Base-by-base conservation (phyloP, 2,329 filamentous ascomycete genomes). In the Tolypocladium tundrense region DNA sequence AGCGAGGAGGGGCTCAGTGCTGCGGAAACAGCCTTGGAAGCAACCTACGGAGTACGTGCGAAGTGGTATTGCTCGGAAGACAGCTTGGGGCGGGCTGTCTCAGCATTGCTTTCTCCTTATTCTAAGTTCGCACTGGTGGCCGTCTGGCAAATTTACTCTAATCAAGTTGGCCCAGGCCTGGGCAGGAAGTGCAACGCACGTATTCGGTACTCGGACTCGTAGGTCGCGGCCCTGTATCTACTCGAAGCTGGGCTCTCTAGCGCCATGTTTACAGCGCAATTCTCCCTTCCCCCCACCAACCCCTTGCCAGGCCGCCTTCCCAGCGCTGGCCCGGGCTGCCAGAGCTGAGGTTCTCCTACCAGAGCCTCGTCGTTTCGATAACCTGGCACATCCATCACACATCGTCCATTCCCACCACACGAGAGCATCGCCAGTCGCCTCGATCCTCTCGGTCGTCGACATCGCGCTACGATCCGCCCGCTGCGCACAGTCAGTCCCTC, bases 361-460 rank as follows among this genome's bases (percentile, higher is more conserved):
- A 50, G 41, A 52, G 48, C 54, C 48, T 52, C 48, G 48, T 37
- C 48, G 27, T 21, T 21, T 21, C 48, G 48, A 52, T 52, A 35
- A 35, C 48, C 53, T 42, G 39, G 53, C 42, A 39, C 53, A 27
- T 54, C 53, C 53, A 40, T 54, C 53, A 27, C 53, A 52, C 53
- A 42, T 54, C 53, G 11, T n/a, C 40, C 54, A 21, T 35, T 33
- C 42, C 53, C 16, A n/a, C 27, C 40, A 35, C 53, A 55, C 52
- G 21, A 31, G 54, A 43, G 54, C 37, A n/a, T 51, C 48, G 27
- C 53, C 55, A 53, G 48, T 42, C 35, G 39, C 58, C 56, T 58
- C 56, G 48, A 27, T 19, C 40, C 31, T 40, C 21, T 16, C 56
- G 52, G 27, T 19, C 41, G 48, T 43, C 53, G 50, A 51, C 37